Base-by-base conservation (phyloP, 179 eudicot genomes). In the Spergularia azorica region DNA sequence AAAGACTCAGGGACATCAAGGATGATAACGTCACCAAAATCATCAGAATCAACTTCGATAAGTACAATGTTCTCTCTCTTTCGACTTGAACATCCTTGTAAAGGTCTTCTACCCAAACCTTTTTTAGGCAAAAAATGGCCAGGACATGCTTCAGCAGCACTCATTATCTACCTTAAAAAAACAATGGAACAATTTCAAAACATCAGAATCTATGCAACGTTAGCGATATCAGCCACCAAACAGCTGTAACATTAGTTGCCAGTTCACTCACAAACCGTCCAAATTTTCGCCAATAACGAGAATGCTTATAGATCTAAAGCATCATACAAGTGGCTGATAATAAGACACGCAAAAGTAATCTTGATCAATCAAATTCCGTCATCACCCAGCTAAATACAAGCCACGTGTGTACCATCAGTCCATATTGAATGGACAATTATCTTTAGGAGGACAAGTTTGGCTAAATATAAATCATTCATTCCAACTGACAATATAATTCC, bases 41-140 rank as follows among this genome's bases (percentile, higher is more conserved):
- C 74, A 71, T 93, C 97, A 63, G 86, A 75, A 70, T 91, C 99
- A 62, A 91, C 87, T 80, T 95, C 99, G 50, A 95, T 95, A 41
- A 91, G 70, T 51, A 90, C 88, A 76, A 88, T 79, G 72, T 88
- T 78, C 43, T 90, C 89, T 73, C 76, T 76, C 60, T 82, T 86
- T 36, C 72, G 87, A 63, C 79, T 80, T 41, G 70, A 85, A 79
- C 94, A 90, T 75, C 79, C 80, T 75, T 79, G 83, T 74, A 91
- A 69, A 56, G 86, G 65, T 79, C 82, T 86, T 63, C 73, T 70
- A 64, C 82, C 79, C 60, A 83, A 71, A 70, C 70, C 71, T 72
- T 79, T 77, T 58, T 83, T 81, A 59, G 87, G 88, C 65, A 79
- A 83, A 62, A 87, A 57, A 69, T 59, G 82, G 36, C 85, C 82